Evolutionary conservation across 2,329 filamentous ascomycete genomes (phyloP).

Genomic region (Westerdykella sp.): DNA sequence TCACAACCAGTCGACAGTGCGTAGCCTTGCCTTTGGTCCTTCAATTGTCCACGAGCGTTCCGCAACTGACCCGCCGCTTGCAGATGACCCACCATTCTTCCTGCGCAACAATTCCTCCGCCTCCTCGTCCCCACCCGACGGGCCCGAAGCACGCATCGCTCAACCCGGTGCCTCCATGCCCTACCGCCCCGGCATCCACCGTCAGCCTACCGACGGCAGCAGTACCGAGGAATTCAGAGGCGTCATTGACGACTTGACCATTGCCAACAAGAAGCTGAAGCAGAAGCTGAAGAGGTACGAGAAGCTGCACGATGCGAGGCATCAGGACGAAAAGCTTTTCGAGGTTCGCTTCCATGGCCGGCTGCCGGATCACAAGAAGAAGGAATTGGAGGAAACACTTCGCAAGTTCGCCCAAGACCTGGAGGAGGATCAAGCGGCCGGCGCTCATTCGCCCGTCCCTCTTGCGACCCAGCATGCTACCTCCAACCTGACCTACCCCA

Average conservation of each 20-base stretch:
- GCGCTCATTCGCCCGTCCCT: constrained; percentile 22
- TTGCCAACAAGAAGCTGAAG: constrained; percentile 75
- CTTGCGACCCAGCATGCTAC: constrained; percentile 53
- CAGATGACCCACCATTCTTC: constrained; percentile 42
- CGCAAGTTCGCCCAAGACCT: constrained; percentile 64
- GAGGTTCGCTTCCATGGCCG: constrained; percentile 70
- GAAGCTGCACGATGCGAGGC: constrained; percentile 57
- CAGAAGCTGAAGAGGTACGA: constrained; percentile 67
- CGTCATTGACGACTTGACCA: constrained; percentile 80
- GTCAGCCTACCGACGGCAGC: constrained; percentile 44
- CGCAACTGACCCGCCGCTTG: constrained; percentile 3
- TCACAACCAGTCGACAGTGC: constrained; percentile 40
- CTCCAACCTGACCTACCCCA: constrained; percentile 52
- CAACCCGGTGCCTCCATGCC: constrained; percentile 14
- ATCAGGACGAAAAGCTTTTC: constrained; percentile 72
- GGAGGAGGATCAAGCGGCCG: constrained; percentile 36
- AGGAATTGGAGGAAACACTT: constrained; percentile 67
- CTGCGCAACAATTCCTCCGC: constrained; percentile 41
- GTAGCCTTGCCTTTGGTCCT: constrained; percentile 3
- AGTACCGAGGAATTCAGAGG: constrained; percentile 70
- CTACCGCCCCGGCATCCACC: constrained; percentile 36
- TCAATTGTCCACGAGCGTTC: neutral
- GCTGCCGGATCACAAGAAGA: constrained; percentile 64
- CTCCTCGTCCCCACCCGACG: constrained; percentile 38
- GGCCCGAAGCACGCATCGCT: constrained; percentile 9